Base-by-base conservation (phyloP, 192 early-diverging fungal species). In the Glomus cerebriforme region DNA sequence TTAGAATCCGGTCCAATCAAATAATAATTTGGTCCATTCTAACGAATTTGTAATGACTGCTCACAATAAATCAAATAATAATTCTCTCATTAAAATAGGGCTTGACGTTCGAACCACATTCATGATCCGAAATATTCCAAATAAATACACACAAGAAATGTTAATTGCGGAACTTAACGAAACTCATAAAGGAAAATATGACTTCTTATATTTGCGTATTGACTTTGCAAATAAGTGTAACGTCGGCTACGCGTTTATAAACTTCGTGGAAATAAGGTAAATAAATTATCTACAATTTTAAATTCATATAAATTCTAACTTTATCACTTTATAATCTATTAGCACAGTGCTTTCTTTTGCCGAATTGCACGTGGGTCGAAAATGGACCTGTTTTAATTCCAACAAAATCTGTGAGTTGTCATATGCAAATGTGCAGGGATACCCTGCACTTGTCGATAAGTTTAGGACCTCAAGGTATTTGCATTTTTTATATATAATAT, bases 201-300 rank as follows among this genome's bases (percentile, higher is more conserved):
- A 96, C 75, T 96, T 96, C 82, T 73, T 95, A 1, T 96, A 96
- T 81, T 85, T 96, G 7, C 84, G 94, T 17, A 96, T 96, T 84
- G 95, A 96, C 75, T 96, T 96, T 80, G 91, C 91, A 75, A 96
- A 96, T 80, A 88, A 92, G 73, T 96, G 95, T 82, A 96, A 96
- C 78, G 93, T 96, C 43, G 95, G 95, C 3, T 92, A 92, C 69
- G 91, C 90, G 22, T 94, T 94, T 69, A 86, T 89, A 47, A 93
- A 92, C 83, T 95, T 95, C 81, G 85, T 87, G 34, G 86, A 90
- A 65, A 80, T 86, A 19, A 74, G 84, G 82, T 89, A 88, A 71
- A 83, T 81, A 17, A 4, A 37, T 19, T 17, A 31, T 43, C n/a
- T n/a, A n/a, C n/a, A n/a, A n/a, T n/a, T 26, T 76, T 71, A 31